Percentiles rank a stretch among this genome's conserved stretches.
phyloP scores from a whole-genome alignment of 768 basidiomycete species.

The Suillus plorans region DNA sequence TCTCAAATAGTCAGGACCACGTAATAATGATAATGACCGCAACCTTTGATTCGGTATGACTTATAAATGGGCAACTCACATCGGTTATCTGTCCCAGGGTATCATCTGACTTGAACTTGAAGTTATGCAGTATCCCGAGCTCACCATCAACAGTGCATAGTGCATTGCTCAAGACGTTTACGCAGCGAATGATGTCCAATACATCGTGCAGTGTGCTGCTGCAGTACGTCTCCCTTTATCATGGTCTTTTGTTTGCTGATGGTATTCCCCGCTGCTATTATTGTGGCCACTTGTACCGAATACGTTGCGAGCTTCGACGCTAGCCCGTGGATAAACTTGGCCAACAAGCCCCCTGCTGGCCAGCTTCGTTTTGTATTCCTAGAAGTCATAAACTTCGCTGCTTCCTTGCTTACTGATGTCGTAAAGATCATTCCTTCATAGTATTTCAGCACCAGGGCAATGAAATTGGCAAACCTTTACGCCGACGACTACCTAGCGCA shows the following conservation, averaged over 20 bases:
- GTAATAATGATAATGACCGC: neutral
- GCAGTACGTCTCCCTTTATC: slow-evolving; percentile 31
- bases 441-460: slow-evolving; percentile 78
- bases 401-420: slow-evolving; percentile 47
- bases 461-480: slow-evolving; percentile 69
- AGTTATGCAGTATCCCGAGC: slow-evolving; percentile 22
- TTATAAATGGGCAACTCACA: neutral
- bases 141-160: slow-evolving; percentile 43
- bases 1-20: neutral
- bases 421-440: slow-evolving; percentile 50
- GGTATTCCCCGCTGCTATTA: slow-evolving; percentile 45
- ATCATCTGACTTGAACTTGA: slow-evolving; percentile 14
- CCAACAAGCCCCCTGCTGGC: too few relatives aligned
- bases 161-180: slow-evolving; percentile 31
- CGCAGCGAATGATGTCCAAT: slow-evolving; percentile 45
- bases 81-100: too few relatives aligned
- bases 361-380: too few relatives aligned
- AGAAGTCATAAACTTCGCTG: slow-evolving; percentile 32
- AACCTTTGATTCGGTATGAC: neutral
- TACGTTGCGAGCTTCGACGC: slow-evolving; percentile 56
- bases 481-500: slow-evolving; percentile 56
- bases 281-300: slow-evolving; percentile 61
- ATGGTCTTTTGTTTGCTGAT: neutral
- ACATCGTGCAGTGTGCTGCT: slow-evolving; percentile 44
- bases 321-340: too few relatives aligned